phyloP scores from a whole-genome alignment of 2,329 filamentous ascomycete genomes.

The Coniochaeta pulveracea region DNA sequence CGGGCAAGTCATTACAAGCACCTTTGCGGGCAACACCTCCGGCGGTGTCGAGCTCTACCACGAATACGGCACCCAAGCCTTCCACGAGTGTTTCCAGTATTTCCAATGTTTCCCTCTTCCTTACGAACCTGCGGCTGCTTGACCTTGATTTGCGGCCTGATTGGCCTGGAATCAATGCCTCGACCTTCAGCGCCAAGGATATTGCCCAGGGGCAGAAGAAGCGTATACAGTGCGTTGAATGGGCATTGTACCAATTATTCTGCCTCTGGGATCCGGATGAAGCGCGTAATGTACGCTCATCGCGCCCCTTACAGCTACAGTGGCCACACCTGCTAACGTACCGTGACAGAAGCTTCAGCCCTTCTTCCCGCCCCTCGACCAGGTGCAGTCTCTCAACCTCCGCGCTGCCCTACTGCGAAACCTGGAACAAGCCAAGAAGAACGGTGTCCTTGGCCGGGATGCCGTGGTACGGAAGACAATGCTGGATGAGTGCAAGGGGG shows the following conservation, averaged over 20 bases:
- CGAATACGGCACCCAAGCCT: not conserved
- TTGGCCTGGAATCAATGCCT: slow-evolving; percentile 65
- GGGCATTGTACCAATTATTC: slow-evolving; percentile 84
- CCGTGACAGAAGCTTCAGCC: slow-evolving; percentile 66
- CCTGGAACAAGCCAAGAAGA: slow-evolving; percentile 81
- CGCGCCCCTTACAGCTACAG: too few relatives aligned
- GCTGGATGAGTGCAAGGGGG: slow-evolving; percentile 91
- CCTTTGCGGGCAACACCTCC: not conserved
- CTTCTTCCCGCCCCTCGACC: slow-evolving; percentile 84
- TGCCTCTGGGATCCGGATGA: slow-evolving; percentile 70
- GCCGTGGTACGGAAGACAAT: slow-evolving; percentile 81
- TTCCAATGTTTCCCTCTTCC: slow-evolving; percentile 53
- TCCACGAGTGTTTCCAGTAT: slow-evolving; percentile 34
- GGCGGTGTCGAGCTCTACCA: not conserved
- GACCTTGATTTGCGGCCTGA: slow-evolving; percentile 65
- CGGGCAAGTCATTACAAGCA: not conserved
- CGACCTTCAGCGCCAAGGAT: slow-evolving; percentile 59
- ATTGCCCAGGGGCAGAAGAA: slow-evolving; percentile 66
- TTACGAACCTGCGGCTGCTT: slow-evolving; percentile 75
- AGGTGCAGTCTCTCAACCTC: slow-evolving; percentile 82
- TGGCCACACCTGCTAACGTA: not conserved
- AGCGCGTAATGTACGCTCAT: slow-evolving; percentile 50
- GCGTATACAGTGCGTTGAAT: slow-evolving; percentile 74
- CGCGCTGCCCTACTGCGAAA: slow-evolving; percentile 72
- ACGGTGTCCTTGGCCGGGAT: slow-evolving; percentile 69